Base-by-base conservation (phyloP, 164 flowering plant species). In the Litsea cubeba region DNA sequence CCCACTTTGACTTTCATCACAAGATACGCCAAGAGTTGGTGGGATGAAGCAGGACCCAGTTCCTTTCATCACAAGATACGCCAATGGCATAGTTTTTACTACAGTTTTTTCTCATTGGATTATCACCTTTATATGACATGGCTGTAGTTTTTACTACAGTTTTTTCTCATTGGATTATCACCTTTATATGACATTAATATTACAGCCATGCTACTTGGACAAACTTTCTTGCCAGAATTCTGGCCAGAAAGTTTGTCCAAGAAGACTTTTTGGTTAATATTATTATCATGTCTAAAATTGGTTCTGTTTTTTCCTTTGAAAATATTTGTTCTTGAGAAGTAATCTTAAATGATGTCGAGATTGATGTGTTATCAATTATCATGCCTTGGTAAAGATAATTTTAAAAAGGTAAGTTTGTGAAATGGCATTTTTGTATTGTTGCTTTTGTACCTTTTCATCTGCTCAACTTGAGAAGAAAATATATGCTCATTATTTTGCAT, bases 301-400 rank as follows among this genome's bases (percentile, higher is more conserved):
- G 69, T 30, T 18, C 28, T 20, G 3, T 62, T 22, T 60, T 68
- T 40, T 3, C 3, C 14, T 22, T 68, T 68, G 12, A 10, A 5
- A 30, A 25, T 66, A 20, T 66, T 66, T 68, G 23, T 24, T 28
- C 20, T 70, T 26, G 8, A 12, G 22, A 30, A 18, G 14, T 69
- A 50, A n/a, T 69, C 63, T n/a, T 50, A 68, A 74, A 24, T 26
- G 24, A 12, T 25, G 50, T 71, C 18, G 7, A 17, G 30, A 66
- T 30, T 18, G 49, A 3, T 30, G 35, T 30, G 35, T 30, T 30
- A 25, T 35, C 54, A 46, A 18, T 69, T 70, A 24, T 25, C 51
- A 17, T 64, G 70, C 65, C 49, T 24, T 70, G 76, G 71, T 79
- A 80, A 76, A 1, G 72, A 63, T 64, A 72, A 30, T 69, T 72